Evolutionary conservation across 2,329 filamentous ascomycete species (phyloP).

Genomic region (Penicillium sp.): DNA sequence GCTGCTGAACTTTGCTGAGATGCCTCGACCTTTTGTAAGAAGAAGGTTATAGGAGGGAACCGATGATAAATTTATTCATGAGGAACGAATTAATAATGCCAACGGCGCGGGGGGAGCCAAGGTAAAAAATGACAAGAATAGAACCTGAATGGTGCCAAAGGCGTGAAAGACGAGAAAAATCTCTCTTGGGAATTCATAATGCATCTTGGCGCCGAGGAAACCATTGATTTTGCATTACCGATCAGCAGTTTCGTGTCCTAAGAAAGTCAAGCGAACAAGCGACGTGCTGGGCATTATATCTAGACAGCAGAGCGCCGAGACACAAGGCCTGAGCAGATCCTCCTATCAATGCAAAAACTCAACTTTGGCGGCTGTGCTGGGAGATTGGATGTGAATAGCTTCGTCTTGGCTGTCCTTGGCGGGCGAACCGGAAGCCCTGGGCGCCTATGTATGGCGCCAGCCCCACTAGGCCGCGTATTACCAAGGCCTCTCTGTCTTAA

Average conservation of each 20-base stretch:
- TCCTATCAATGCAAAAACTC: neutral
- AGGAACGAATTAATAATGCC: neutral
- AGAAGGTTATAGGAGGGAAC: neutral
- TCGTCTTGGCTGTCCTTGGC: conserved; percentile 11
- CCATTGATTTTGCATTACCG: neutral
- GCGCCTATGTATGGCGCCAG: neutral
- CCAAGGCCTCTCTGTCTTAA: neutral
- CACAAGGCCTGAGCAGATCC: neutral
- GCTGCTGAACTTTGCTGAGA: neutral
- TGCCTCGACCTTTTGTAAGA: neutral
- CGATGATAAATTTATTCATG: neutral
- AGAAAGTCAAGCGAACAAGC: neutral
- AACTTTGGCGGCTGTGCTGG: neutral
- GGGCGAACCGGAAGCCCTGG: conserved; percentile 5
- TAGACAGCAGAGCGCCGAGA: neutral
- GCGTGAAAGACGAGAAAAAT: neutral
- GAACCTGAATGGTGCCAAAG: neutral
- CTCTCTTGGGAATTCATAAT: neutral
- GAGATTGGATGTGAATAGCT: conserved; percentile 3
- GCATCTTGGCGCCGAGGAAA: conserved; percentile 8
- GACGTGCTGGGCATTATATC: neutral
- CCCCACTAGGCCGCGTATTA: conserved; percentile 9
- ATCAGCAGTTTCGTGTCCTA: neutral
- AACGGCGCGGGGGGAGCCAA: neutral
- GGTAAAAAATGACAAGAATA: neutral